phyloP scores from a whole-genome alignment of 106 monocot species.

The Allium fistulosum region DNA sequence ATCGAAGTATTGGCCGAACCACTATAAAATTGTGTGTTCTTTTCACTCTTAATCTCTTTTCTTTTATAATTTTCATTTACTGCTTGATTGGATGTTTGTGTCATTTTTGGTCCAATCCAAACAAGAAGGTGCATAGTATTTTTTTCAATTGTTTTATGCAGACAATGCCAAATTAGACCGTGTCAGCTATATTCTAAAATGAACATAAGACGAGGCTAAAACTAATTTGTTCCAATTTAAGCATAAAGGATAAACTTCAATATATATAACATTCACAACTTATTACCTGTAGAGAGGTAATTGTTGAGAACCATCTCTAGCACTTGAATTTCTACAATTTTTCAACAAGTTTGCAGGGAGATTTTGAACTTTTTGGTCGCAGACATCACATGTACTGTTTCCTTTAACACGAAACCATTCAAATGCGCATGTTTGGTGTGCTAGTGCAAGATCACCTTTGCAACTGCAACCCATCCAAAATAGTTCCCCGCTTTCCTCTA shows the following conservation, averaged over 20 bases:
- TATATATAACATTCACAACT: conserved; percentile 2
- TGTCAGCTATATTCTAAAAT: neutral
- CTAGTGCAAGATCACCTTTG: conserved; percentile 91
- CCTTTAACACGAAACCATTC: conserved; percentile 94
- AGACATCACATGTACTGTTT: conserved; percentile 83
- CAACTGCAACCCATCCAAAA: conserved; percentile 88
- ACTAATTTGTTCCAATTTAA: neutral
- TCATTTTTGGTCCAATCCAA: too few species aligned
- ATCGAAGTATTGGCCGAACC: too few species aligned
- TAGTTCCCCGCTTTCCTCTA: conserved; percentile 74
- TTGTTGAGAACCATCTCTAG: neutral
- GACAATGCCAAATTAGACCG: neutral
- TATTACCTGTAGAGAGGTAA: neutral
- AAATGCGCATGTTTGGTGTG: conserved; percentile 77
- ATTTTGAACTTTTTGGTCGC: conserved; percentile 72
- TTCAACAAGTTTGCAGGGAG: conserved; percentile 48
- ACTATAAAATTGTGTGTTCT: too few species aligned
- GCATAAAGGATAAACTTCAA: neutral
- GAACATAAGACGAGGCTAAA: neutral
- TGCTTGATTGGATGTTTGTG: too few species aligned
- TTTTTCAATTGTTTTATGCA: neutral
- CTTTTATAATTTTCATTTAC: too few species aligned
- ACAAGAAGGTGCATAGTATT: too few species aligned
- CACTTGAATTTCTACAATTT: neutral
- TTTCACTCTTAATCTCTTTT: too few species aligned